Base-by-base conservation (phyloP, 805 yeast species). In the Clavispora phyllophila region DNA sequence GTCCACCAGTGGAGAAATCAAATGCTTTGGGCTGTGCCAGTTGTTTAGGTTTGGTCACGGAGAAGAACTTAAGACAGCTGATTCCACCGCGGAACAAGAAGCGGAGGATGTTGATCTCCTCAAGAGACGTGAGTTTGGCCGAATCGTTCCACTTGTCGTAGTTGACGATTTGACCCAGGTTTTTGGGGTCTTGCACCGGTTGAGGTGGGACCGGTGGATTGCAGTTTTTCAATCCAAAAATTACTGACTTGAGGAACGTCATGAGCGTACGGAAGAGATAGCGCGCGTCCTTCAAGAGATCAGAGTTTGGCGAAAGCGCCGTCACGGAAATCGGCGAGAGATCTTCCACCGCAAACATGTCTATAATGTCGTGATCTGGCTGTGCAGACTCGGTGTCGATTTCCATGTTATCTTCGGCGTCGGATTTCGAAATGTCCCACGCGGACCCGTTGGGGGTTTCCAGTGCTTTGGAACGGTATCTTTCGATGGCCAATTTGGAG, bases 191-290 rank as follows among this genome's bases (percentile, higher is more conserved):
- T 6, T 62, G 59, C 7, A 66, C 53, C 10, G 74, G 73, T 45
- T 67, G 74, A 6, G 73, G 71, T 4, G 75, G 75, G 1, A 65
- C 70, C 1, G 91, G 84, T 1, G 96, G 95, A 57, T 90, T 91
- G 59, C 96, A 89, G 40, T 82, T 81, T 58, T 88, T 89, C 50
- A 95, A 70, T 3, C 96, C 96, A 62, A 83, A 87, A 55, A 91
- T 84, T 34, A 89, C 85, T 0, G 96, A 87, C 59, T 90, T 88
- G 55, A 93, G 69, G 58, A 93, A 93, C 4, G 90, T 85, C 83
- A 93, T 79, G 41, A 95, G 67, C 4, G 96, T 89, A 50, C 91
- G 79, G 75, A 89, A 88, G 24, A 93, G 66, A 54, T 86, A 87
- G 35, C 95, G 78, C 1, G 96, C 91, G 58, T 90, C 96, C 54